Percentiles rank a stretch among this genome's conserved stretches.
These are phyloP conservation scores for Deinandra increscens DNA, from an alignment of 129 eudicot species.

Conservation along the genomic window DNA sequence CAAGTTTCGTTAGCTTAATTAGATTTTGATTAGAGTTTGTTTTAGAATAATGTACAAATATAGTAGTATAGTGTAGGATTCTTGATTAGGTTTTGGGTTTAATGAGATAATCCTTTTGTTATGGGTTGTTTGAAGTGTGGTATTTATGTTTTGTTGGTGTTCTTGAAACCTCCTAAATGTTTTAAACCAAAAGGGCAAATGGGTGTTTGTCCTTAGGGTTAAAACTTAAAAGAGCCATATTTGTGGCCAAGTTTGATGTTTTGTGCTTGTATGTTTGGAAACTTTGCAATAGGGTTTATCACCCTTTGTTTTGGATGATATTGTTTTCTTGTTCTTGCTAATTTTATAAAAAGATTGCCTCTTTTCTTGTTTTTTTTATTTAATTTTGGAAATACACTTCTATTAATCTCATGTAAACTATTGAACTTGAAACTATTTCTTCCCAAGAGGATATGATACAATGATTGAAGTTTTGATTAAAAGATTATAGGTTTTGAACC, in stretches of 20 bases:
- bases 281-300: conserved; percentile 32
- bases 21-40: conserved; percentile 29
- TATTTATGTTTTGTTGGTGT: conserved; percentile 5
- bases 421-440: conserved; percentile 5
- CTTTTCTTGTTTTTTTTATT: background rate
- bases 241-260: conserved; percentile 30
- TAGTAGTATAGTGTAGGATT: conserved; percentile 26
- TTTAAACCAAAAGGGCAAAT: conserved; percentile 25
- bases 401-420: conserved; percentile 3
- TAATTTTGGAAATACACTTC: background rate
- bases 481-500: no score
- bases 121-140: conserved; percentile 32
- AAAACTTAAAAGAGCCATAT: conserved; percentile 27
- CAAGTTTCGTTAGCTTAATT: background rate
- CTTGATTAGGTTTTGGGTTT: conserved; percentile 30
- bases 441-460: no score
- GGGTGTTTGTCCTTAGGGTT: conserved; percentile 28
- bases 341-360: background rate
- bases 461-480: no score
- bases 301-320: conserved; percentile 22
- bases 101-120: conserved; percentile 33
- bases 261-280: conserved; percentile 33
- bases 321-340: conserved; percentile 10
- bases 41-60: conserved; percentile 37
- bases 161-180: conserved; percentile 8